Base-by-base conservation (phyloP, 2,329 filamentous ascomycete genomes). In the Xylaria multiplex region DNA sequence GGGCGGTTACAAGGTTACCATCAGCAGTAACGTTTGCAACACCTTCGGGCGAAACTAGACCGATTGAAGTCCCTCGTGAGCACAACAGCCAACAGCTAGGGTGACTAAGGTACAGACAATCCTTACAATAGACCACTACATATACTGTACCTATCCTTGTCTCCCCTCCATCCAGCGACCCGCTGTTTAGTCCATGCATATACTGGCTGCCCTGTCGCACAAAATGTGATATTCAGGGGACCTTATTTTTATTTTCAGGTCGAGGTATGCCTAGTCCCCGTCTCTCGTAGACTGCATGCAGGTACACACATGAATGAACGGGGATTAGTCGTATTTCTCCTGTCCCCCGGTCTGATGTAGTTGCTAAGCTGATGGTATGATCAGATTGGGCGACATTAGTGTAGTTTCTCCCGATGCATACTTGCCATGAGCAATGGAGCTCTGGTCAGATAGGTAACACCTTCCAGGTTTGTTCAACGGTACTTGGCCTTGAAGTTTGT, bases 51-150 rank as follows among this genome's bases (percentile, higher is more conserved):
- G 11, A 54, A 7, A 22, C 9, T 14, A 46, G 46, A 56, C 52
- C n/a, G 35, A 43, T 16, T 61, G n/a, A 43, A 48, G 52, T 48
- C 52, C 27, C 55, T 50, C 59, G 13, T 45, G 19, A 52, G 30
- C 16, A 54, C 11, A 45, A 40, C 30, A 35, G 11, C 59, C 30
- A 43, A 53, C 22, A 45, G 40, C 9, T 52, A 60, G 30, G 16
- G 40, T 64, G 59, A 68, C 63, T 68, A 68, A 68, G 59, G 40
- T 60, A 50, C 37, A 52, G 27, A 56, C 58, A 55, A 68, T 55
- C 45, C 58, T 68, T 65, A 65, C 49, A 8, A 60, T 49, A 60
- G 43, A 53, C 40, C 55, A 55, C 30, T 58, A 32, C 59, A 66
- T 56, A 52, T 27, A 50, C 48, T 32, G 57, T 35, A 48, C 35